Base-by-base conservation (phyloP, 129 eudicot genomes). In the Ambrosia trifida region DNA sequence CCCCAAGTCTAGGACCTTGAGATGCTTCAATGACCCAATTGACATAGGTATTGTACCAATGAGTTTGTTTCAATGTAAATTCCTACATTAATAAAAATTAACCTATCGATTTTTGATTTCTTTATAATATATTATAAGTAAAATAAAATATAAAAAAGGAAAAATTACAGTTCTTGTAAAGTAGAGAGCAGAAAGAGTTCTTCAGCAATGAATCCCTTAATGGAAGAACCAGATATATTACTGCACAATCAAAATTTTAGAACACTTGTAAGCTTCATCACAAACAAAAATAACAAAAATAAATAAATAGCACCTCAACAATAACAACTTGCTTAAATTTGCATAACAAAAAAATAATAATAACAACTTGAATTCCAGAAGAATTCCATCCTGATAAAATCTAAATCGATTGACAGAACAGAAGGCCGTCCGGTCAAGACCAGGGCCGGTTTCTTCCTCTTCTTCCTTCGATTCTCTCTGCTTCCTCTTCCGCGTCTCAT, bases 1-100 rank as follows among this genome's bases (percentile, higher is more conserved):
- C 69, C 97, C 96, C 81, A 94, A 83, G 84, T 94, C 99, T 85
- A 94, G 83, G 54, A 82, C 86, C 77, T 68, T 80, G 64, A 94
- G 89, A 75, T 72, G 56, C 76, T 87, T 87, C 80, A 94, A 74
- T 83, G 74, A 20, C 70, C 97, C 95, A 64, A 94, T 85, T 79
- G 89, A 90, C 77, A 75, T 85, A 8, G 97, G 99, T 66, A 94
- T 90, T 63, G 87, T 17, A 69, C 99, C 97, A 66, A 90, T 82
- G 68, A 94, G 80, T 75, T 74, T 77, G 75, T 94, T 94, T 51
- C 85, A 93, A 81, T 85, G 89, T 72, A 94, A 82, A 66, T 85
- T 67, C 72, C 99, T 94, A 82, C 52, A 79, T 38, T 11, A 40
- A 50, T 16, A 61, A 50, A 47, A 50, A 50, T 16, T 69, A 33